Evolutionary conservation across 441 rosid genomes (phyloP).

Genomic region (Iberis amara): DNA sequence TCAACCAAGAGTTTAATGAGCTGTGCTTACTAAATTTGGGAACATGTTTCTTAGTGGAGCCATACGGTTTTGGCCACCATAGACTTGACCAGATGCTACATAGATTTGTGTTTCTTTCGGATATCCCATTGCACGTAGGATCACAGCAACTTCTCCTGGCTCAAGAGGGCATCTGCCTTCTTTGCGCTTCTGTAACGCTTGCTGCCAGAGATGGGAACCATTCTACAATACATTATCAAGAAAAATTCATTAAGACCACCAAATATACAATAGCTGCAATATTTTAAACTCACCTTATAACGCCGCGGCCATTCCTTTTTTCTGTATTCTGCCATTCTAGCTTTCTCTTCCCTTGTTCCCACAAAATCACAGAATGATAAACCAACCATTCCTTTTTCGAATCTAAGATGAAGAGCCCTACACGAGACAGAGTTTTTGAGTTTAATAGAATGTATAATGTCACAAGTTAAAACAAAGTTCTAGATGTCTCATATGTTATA

Average conservation of each 20-base stretch:
- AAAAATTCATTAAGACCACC: not conserved
- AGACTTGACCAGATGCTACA: slow-evolving; percentile 98
- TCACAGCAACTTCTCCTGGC: slow-evolving; percentile 97
- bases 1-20: not conserved
- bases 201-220: slow-evolving; percentile 96
- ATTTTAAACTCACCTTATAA: slow-evolving; percentile 54
- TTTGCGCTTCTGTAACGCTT: slow-evolving; percentile 88
- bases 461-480: slow-evolving; percentile 21
- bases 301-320: slow-evolving; percentile 99
- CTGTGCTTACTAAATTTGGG: slow-evolving; percentile 65
- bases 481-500: slow-evolving; percentile 34
- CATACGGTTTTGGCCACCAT: slow-evolving; percentile 98
- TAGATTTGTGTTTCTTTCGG: slow-evolving; percentile 96
- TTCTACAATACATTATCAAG: slow-evolving; percentile 44
- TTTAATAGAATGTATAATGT: not conserved
- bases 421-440: slow-evolving; percentile 20
- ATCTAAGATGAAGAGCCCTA: slow-evolving; percentile 99
- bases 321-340: slow-evolving; percentile 85
- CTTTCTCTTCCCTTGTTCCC: slow-evolving; percentile 96
- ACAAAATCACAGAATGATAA: slow-evolving; percentile 93
- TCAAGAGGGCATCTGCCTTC: slow-evolving; percentile 99
- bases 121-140: slow-evolving; percentile 96
- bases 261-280: too few relatives aligned
- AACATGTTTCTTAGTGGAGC: slow-evolving; percentile 97
- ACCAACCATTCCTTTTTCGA: slow-evolving; percentile 99